Evolutionary conservation across 495 filamentous ascomycete genomes (phyloP).

Genomic region (Pseudomonodictys pantanalensis): DNA sequence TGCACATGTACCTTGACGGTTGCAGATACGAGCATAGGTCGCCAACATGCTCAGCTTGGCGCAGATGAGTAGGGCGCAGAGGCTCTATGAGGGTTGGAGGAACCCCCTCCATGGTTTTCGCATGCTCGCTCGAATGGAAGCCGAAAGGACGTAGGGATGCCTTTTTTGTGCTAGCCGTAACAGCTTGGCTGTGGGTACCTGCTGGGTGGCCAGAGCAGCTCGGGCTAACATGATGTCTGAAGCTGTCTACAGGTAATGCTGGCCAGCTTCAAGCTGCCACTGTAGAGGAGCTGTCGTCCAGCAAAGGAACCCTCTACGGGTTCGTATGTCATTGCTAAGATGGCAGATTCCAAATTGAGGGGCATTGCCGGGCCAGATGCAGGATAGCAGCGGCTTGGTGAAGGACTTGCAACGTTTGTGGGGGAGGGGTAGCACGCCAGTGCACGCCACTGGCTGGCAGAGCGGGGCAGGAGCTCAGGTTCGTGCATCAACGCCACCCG

Average conservation of each 20-base stretch:
- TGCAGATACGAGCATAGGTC: no score
- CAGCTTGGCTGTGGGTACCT: not conserved
- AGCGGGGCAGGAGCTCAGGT: not conserved
- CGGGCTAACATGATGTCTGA: no score
- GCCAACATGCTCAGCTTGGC: not conserved
- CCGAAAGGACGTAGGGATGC: slow-evolving; percentile 4
- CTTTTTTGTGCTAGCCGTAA: slow-evolving; percentile 1
- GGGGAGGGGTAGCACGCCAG: slow-evolving; percentile 9
- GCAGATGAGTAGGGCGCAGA: not conserved
- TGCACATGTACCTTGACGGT: no score
- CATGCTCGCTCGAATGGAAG: slow-evolving; percentile 27
- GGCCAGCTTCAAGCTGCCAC: not conserved
- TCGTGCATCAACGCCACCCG: slow-evolving; percentile 9
- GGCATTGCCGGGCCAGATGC: not conserved
- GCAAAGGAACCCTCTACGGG: no score
- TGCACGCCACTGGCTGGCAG: not conserved
- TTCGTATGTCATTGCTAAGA: no score
- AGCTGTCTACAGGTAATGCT: no score
- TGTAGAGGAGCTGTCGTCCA: no score
- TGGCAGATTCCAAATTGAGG: not conserved
- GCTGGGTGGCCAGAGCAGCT: not conserved
- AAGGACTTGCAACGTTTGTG: not conserved
- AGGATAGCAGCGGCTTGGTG: slow-evolving; percentile 14
- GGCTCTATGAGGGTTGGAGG: not conserved
- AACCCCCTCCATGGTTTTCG: not conserved